A percentile compares a stretch with the other conserved stretches of the same genome.
phyloP scores from a whole-genome alignment of 2,329 filamentous ascomycete genomes.

The Penicillium verrucosum region DNA sequence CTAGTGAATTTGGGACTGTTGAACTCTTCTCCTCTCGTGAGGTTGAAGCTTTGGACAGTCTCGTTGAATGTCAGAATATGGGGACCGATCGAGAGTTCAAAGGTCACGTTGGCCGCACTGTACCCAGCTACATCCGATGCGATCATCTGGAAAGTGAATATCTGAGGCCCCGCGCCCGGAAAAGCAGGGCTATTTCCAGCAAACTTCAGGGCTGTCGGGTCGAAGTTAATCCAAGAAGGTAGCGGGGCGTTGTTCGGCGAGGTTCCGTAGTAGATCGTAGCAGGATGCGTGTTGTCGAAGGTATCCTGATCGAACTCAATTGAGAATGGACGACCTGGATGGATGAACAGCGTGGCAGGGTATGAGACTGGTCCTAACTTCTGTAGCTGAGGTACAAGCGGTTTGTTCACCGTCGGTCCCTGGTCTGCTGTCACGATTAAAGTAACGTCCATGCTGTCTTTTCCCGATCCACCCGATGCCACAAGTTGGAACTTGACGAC shows the following conservation, averaged over 20 bases:
- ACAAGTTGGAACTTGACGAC: conserved; percentile 62
- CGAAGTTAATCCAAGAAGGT: conserved; percentile 80
- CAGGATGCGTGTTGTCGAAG: conserved; percentile 57
- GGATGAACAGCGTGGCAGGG: conserved; percentile 39
- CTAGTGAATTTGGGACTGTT: conserved; percentile 52
- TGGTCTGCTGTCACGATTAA: conserved; percentile 62
- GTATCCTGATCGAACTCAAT: conserved; percentile 69
- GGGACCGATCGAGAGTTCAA: conserved; percentile 68
- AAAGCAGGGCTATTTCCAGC: conserved; percentile 67
- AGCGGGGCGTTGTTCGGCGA: conserved; percentile 75
- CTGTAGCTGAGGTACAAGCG: conserved; percentile 38
- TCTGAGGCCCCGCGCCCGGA: conserved; percentile 65
- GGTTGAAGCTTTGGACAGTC: conserved; percentile 55
- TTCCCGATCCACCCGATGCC: conserved; percentile 65
- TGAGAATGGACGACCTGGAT: conserved; percentile 52
- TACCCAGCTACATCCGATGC: conserved; percentile 80
- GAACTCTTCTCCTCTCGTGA: conserved; percentile 53
- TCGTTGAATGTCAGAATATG: conserved; percentile 66
- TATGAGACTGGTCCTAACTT: conserved; percentile 36
- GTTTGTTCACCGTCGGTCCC: conserved; percentile 35
- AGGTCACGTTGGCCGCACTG: conserved; percentile 61
- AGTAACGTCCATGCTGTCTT: conserved; percentile 62
- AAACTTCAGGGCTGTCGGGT: conserved; percentile 62
- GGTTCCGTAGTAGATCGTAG: conserved; percentile 71
- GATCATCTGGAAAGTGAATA: conserved; percentile 68